Evolutionary conservation across 495 filamentous ascomycete species (phyloP).

Genomic region (Aspergillus ellipticus): DNA sequence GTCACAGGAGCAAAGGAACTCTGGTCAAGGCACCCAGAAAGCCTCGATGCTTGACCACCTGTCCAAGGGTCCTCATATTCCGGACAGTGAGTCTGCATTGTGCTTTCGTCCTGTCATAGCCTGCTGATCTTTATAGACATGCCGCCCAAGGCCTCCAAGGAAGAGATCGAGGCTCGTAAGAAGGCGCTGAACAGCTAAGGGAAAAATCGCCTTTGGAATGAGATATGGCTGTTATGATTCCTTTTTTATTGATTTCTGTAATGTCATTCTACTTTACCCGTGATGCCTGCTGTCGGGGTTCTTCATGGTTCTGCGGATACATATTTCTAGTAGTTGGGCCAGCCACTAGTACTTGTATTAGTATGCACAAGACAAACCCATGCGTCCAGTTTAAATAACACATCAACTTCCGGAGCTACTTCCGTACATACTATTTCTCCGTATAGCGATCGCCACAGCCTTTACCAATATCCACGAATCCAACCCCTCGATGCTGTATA

Average conservation of each 20-base stretch:
- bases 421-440: too few relatives aligned
- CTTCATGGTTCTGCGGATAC: too few relatives aligned
- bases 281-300: not conserved
- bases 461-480: too few relatives aligned
- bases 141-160: constrained; percentile 57
- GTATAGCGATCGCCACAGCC: too few relatives aligned
- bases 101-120: not conserved
- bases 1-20: constrained; percentile 15
- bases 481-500: not conserved
- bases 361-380: too few relatives aligned
- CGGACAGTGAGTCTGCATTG: constrained; percentile 32
- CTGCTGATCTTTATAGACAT: constrained; percentile 36
- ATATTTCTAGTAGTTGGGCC: too few relatives aligned
- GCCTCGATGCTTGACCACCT: constrained; percentile 32
- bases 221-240: not conserved
- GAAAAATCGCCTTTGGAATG: constrained; percentile 8
- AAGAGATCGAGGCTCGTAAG: constrained; percentile 62
- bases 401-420: too few relatives aligned
- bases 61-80: constrained; percentile 46
- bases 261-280: not conserved
- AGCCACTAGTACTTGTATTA: too few relatives aligned
- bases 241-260: not conserved
- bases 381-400: constrained; percentile 1
- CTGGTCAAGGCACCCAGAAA: constrained; percentile 26
- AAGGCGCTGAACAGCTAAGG: constrained; percentile 61